Conservation (phyloP, 129 eudicot genomes). For the Helichrysum umbraculigerum region DNA sequence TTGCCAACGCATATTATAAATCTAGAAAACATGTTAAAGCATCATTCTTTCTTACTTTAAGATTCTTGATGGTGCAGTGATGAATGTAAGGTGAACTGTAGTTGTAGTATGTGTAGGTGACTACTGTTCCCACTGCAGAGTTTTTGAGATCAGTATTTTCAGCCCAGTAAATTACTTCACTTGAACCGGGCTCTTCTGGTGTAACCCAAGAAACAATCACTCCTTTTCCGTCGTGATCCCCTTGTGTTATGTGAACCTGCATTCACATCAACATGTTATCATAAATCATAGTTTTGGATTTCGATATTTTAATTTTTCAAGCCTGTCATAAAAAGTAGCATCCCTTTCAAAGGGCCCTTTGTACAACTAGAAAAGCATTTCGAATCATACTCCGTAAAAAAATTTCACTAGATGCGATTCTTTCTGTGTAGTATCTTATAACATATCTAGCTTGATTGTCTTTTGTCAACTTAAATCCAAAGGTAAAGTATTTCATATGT, state of each 20-base stretch:
- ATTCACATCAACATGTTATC: conserved; percentile 16
- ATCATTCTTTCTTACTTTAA: conserved; percentile 43
- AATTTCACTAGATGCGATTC: background rate
- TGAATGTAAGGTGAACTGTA: conserved; percentile 93
- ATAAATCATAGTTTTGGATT: background rate
- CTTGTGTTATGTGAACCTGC: conserved; percentile 97
- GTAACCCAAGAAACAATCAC: conserved; percentile 88
- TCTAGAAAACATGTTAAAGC: conserved; percentile 19
- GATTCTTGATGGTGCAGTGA: conserved; percentile 70
- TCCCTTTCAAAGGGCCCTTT: background rate
- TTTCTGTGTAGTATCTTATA: background rate
- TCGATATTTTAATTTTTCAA: background rate
- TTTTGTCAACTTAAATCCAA: background rate
- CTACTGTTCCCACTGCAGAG: conserved; percentile 48
- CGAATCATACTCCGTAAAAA: background rate
- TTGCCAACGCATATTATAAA: background rate
- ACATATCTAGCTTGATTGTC: background rate
- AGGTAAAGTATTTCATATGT: background rate
- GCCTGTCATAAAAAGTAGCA: background rate
- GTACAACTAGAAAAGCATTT: background rate
- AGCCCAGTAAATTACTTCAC: conserved; percentile 66
- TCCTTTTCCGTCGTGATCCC: conserved; percentile 74
- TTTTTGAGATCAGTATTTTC: conserved; percentile 41
- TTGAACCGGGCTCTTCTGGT: conserved; percentile 72
- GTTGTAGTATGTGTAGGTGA: conserved; percentile 71